Percentiles rank a stretch among this genome's conserved stretches.
Conservation (phyloP, 1,284 basidiomycete species). For the Ceratobasidium sp. region DNA sequence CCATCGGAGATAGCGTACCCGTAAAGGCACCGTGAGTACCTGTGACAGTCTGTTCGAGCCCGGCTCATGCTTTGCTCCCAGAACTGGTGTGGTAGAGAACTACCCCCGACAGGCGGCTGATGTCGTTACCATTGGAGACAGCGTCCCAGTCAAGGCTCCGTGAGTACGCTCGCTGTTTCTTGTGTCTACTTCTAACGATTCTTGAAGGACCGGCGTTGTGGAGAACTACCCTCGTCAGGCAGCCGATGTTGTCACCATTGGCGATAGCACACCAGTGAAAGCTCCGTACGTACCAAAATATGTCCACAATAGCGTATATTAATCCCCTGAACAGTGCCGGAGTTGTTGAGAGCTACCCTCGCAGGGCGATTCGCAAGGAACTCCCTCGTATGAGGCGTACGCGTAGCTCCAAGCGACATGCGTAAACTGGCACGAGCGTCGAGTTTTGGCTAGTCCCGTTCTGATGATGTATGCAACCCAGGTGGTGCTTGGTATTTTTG, state of each 20-base stretch:
- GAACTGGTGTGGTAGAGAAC: not conserved
- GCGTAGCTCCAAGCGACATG: slow-evolving; percentile 6
- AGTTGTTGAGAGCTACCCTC: not conserved
- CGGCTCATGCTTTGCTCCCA: not conserved
- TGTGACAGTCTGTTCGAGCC: not conserved
- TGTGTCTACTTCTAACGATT: not conserved
- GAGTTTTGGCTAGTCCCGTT: not conserved
- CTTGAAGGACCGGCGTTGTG: not conserved
- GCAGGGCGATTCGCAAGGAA: not conserved
- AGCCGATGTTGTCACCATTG: slow-evolving; percentile 1
- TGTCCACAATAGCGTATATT: no score
- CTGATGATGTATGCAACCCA: slow-evolving; percentile 19
- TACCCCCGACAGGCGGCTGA: not conserved
- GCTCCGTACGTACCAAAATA: slow-evolving; percentile 24
- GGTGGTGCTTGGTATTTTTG: slow-evolving; percentile 33
- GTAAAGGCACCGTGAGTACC: not conserved
- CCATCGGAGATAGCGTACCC: not conserved
- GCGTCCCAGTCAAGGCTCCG: not conserved
- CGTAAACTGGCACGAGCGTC: not conserved
- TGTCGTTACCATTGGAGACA: slow-evolving; percentile 4
- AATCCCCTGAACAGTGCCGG: not conserved
- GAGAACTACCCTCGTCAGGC: slow-evolving; percentile 2
- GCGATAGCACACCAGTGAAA: slow-evolving; percentile 5
- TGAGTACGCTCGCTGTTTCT: not conserved
- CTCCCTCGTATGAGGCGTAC: slow-evolving; percentile 19